Percentiles rank a stretch among this genome's conserved stretches.
Evolutionary conservation across 116 monocot species (phyloP).

Genomic region (Iris pallida): DNA sequence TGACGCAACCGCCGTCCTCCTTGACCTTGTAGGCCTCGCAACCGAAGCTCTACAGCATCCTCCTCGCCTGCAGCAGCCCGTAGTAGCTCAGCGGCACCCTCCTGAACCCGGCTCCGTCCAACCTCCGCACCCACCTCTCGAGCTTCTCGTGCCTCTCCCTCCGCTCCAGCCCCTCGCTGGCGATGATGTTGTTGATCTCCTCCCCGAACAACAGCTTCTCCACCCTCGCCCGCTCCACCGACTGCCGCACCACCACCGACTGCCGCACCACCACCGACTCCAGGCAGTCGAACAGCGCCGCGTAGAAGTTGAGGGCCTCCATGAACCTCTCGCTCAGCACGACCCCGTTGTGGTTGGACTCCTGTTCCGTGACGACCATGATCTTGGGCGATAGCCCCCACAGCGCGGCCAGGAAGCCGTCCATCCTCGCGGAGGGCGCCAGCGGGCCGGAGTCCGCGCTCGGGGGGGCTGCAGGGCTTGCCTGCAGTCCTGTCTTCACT

Average conservation of each 20-base stretch:
- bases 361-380: conserved; percentile 21
- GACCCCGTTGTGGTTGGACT: conserved; percentile 6
- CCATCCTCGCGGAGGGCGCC: not conserved
- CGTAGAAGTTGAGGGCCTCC: conserved; percentile 10
- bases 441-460: conserved; percentile 29
- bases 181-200: conserved; percentile 17
- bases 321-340: not conserved
- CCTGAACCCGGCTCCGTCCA: conserved; percentile 12
- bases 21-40: conserved; percentile 15
- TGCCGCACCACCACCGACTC: too few relatives aligned
- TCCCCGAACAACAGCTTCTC: conserved; percentile 8
- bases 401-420: not conserved
- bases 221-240: too few relatives aligned
- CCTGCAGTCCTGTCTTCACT: too few relatives aligned
- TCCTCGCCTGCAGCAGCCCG: conserved; percentile 11
- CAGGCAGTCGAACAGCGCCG: too few relatives aligned
- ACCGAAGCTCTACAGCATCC: conserved; percentile 12
- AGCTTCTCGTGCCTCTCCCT: conserved; percentile 11
- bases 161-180: conserved; percentile 5
- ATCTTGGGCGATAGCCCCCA: conserved; percentile 11
- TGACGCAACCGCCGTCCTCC: conserved; percentile 9
- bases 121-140: conserved; percentile 15
- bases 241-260: too few relatives aligned
- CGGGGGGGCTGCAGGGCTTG: too few relatives aligned
- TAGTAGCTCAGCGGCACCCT: conserved; percentile 12